Base-by-base conservation (phyloP, 73 alveolate genomes). In the Paramecium bursaria region DNA sequence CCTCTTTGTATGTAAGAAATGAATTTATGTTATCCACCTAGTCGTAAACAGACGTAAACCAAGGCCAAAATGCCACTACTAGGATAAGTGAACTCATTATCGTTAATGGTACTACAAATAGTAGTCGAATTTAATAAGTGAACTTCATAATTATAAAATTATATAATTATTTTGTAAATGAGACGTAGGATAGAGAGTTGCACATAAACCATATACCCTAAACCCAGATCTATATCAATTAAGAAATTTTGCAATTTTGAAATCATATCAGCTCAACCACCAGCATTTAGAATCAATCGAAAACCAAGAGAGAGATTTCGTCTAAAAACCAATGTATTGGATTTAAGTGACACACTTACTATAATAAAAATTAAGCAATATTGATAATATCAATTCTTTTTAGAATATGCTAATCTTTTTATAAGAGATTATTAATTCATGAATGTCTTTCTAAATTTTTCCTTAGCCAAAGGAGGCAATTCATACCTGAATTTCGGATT, bases 81-180 rank as follows among this genome's bases (percentile, higher is more conserved):
- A 57, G 33, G 17, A 57, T 57, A 23, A 57, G 51, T 26, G 33
- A 27, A 10, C 17, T 57, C 33, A 48, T 30, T 19, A 29, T 57
- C 17, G 33, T 27, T 19, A 57, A 50, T 30, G 76, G 76, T 23
- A 30, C 76, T 25, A 27, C 50, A 57, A 57, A 57, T 23, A 57
- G 76, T 57, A 57, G 27, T 4, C 76, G 52, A 57, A 57, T 57
- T 57, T 57, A 57, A 30, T 57, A 30, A 26, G 76, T 57, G 33
- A 57, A 57, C 17, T 30, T 57, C 76, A 57, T 57, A 30, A 57
- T 10, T 7, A 30, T 10, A 57, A 51, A 51, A n/a, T n/a, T n/a
- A n/a, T n/a, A n/a, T n/a, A n/a, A n/a, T n/a, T n/a, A n/a, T n/a
- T n/a, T n/a, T n/a, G n/a, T n/a, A n/a, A n/a, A n/a, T n/a, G n/a